These are phyloP conservation scores for Zancudomyces culisetae DNA, from an alignment of 371 early-diverging fungal species.

Conservation along the genomic window DNA sequence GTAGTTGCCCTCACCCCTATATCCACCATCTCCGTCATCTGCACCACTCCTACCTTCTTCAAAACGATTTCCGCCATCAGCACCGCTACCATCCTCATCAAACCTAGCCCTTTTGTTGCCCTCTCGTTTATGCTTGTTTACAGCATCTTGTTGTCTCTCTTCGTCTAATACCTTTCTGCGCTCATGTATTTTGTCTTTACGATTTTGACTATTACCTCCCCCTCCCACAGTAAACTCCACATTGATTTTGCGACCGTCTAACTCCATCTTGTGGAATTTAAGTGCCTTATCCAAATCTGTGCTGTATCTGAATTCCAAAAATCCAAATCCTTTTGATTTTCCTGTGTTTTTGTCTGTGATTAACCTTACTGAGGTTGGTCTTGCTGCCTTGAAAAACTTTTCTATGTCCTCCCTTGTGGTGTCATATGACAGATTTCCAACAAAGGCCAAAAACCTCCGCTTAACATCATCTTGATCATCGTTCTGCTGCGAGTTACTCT, in stretches of 20 bases:
- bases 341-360: conserved; percentile 52
- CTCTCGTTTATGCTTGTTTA: no score
- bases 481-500: conserved; percentile 9
- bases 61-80: no score
- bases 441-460: conserved; percentile 45
- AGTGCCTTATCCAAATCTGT: conserved; percentile 27
- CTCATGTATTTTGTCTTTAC: conserved; percentile 38
- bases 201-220: conserved; percentile 44
- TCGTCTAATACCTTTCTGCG: conserved; percentile 42
- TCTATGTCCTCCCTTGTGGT: conserved; percentile 42
- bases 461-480: conserved; percentile 13
- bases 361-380: conserved; percentile 38
- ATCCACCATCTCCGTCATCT: no score
- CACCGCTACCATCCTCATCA: no score
- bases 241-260: conserved; percentile 48
- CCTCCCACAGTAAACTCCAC: conserved; percentile 68
- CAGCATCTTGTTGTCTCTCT: conserved; percentile 37
- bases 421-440: conserved; percentile 47
- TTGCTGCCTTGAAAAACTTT: conserved; percentile 36
- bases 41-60: no score
- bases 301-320: conserved; percentile 38
- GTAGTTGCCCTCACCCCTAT: no score
- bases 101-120: no score
- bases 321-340: conserved; percentile 58
- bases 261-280: conserved; percentile 40